phyloP scores from a whole-genome alignment of 345 rosid species.

The Luvunga scandens region DNA sequence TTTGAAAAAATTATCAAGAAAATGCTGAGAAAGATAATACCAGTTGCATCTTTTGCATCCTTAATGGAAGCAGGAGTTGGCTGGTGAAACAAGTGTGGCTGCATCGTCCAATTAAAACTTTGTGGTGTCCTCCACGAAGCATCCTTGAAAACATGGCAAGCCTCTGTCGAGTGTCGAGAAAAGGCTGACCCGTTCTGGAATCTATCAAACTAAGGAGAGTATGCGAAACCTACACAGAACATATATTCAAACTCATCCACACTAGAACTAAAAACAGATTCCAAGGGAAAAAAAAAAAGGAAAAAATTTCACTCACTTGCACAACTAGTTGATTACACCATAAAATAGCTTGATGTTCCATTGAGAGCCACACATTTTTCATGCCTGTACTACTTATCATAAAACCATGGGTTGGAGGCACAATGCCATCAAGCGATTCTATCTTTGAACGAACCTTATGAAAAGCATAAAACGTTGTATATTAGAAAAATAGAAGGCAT shows the following conservation, averaged over 20 bases:
- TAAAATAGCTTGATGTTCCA: slow-evolving; percentile 98
- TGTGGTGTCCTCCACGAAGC: slow-evolving; percentile 81
- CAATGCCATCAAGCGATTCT: slow-evolving; percentile 88
- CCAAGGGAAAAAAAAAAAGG: slow-evolving; percentile 1
- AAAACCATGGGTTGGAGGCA: slow-evolving; percentile 89
- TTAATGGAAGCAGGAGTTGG: slow-evolving; percentile 34
- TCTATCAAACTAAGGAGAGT: slow-evolving; percentile 93
- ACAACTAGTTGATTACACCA: slow-evolving; percentile 99
- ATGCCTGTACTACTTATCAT: slow-evolving; percentile 83
- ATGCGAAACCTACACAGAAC: slow-evolving; percentile 75
- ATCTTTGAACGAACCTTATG: slow-evolving; percentile 78
- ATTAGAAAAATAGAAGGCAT: background rate
- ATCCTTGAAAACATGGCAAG: slow-evolving; percentile 64
- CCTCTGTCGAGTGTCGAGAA: slow-evolving; percentile 57
- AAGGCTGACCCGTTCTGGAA: slow-evolving; percentile 68
- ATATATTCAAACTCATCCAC: slow-evolving; percentile 26
- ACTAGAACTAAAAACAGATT: slow-evolving; percentile 6
- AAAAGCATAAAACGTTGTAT: slow-evolving; percentile 7
- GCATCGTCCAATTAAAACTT: slow-evolving; percentile 69
- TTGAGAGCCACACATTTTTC: slow-evolving; percentile 96
- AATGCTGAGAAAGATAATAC: slow-evolving; percentile 31
- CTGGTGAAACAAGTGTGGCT: slow-evolving; percentile 42
- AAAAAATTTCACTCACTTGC: slow-evolving; percentile 80
- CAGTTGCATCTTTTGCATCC: slow-evolving; percentile 43
- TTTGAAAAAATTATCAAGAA: too few species aligned